These are phyloP conservation scores for Penicillium vulpinum DNA, from an alignment of 2,329 filamentous ascomycete genomes.

Conservation along the genomic window DNA sequence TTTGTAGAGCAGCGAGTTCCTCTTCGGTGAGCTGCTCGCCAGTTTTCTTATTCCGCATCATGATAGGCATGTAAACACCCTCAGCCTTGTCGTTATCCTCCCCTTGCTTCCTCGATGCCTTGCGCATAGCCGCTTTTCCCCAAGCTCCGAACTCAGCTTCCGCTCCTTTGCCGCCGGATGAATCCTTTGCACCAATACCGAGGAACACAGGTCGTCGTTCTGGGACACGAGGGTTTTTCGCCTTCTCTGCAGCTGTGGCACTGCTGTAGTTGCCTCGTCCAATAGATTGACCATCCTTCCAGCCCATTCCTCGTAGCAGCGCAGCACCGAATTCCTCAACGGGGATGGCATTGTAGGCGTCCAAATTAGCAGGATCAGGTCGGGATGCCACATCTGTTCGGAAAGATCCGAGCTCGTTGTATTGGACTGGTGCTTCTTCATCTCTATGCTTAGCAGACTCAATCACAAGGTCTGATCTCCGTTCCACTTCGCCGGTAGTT, in stretches of 20 bases:
- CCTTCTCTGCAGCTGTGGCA: conserved; percentile 43
- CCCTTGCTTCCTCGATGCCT: conserved; percentile 58
- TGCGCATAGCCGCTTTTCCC: conserved; percentile 64
- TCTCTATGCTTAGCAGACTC: conserved; percentile 25
- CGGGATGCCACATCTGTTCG: conserved; percentile 68
- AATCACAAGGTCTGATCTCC: conserved; percentile 56
- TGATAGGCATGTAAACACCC: conserved; percentile 61
- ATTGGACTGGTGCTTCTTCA: conserved; percentile 19
- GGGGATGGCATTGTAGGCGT: conserved; percentile 83
- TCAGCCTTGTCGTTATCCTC: conserved; percentile 48
- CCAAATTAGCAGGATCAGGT: conserved; percentile 73
- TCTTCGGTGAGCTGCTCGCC: conserved; percentile 64
- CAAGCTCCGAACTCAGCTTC: conserved; percentile 77
- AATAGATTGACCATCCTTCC: conserved; percentile 69
- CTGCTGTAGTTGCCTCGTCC: conserved; percentile 56
- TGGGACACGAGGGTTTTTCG: conserved; percentile 62
- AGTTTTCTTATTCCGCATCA: conserved; percentile 62
- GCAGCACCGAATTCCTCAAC: conserved; percentile 95
- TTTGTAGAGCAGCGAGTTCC: conserved; percentile 55
- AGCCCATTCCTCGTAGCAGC: conserved; percentile 89
- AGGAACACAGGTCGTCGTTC: conserved; percentile 76
- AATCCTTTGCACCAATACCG: conserved; percentile 84
- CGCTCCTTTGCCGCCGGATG: conserved; percentile 53
- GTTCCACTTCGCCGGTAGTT: conserved; percentile 43
- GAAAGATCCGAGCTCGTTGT: conserved; percentile 61